Percentiles rank a stretch among this genome's conserved stretches.
Conservation (phyloP, 2,329 filamentous ascomycete genomes). For the Colletotrichum gigasporum region DNA sequence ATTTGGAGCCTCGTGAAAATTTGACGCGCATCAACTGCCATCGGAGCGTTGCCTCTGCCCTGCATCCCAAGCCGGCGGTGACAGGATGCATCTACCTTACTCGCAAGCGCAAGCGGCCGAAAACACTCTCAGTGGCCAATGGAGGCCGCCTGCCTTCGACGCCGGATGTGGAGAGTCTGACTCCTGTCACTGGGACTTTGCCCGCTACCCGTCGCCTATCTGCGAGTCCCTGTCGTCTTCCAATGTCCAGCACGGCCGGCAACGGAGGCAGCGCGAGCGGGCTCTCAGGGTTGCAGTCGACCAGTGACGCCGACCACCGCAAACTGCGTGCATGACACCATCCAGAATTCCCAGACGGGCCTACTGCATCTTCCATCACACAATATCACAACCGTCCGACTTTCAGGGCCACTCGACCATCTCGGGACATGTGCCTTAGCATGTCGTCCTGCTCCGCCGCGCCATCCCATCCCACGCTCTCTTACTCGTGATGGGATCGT, state of each 20-base stretch:
- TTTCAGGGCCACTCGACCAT: constrained; percentile 6
- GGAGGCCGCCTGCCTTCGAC: constrained; percentile 18
- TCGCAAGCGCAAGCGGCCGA: constrained; percentile 9
- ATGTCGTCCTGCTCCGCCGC: constrained; percentile 4
- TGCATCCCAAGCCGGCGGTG: constrained; percentile 5
- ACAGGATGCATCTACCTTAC: constrained; percentile 8
- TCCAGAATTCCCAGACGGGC: constrained; percentile 10
- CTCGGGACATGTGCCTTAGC: constrained; percentile 19
- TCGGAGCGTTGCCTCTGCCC: not conserved
- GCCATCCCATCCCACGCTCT: constrained; percentile 6
- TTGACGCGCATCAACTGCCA: not conserved
- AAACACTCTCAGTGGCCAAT: constrained; percentile 11
- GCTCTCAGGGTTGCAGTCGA: constrained; percentile 18
- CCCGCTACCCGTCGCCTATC: not conserved
- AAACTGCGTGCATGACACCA: constrained; percentile 29
- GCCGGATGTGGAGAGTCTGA: constrained; percentile 11
- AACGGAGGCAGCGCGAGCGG: not conserved
- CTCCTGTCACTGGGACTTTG: not conserved
- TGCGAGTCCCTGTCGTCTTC: constrained; percentile 12
- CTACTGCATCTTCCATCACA: constrained; percentile 19
- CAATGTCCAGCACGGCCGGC: not conserved
- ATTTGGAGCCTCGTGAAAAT: constrained; percentile 2
- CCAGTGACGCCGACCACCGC: constrained; percentile 13
- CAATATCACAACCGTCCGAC: constrained; percentile 31
- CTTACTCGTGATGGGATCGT: constrained; percentile 22